A percentile compares a stretch with the other conserved stretches of the same genome.
These are phyloP conservation scores for Exophiala oligosperma DNA, from an alignment of 2,329 filamentous ascomycete genomes.

Conservation along the genomic window DNA sequence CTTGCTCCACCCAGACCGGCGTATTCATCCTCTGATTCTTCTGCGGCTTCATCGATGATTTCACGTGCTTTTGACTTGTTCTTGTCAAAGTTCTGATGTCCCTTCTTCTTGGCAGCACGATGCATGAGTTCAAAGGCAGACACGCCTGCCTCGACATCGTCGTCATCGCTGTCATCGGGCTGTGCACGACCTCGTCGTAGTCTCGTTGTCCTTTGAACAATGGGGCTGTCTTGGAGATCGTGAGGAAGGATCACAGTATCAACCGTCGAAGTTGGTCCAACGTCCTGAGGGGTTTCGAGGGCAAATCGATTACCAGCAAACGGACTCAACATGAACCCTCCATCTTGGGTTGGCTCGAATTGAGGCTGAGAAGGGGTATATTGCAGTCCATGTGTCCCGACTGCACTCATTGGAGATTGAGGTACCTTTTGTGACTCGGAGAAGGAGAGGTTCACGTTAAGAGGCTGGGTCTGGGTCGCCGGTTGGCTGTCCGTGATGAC, in stretches of 20 bases:
- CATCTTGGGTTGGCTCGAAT: conserved; percentile 74
- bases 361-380: conserved; percentile 34
- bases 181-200: conserved; percentile 47
- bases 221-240: conserved; percentile 60
- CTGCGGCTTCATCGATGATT: conserved; percentile 85
- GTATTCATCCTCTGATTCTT: conserved; percentile 98
- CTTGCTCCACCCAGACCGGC: conserved; percentile 87
- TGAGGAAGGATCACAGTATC: conserved; percentile 64
- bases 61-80: conserved; percentile 84
- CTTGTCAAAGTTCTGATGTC: conserved; percentile 68
- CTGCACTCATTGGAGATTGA: conserved; percentile 19
- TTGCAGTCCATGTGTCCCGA: conserved; percentile 27
- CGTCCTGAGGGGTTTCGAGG: conserved; percentile 42
- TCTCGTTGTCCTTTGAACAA: conserved; percentile 60
- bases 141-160: conserved; percentile 34
- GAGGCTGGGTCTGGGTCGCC: conserved; percentile 41
- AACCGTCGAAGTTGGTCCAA: conserved; percentile 63
- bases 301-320: conserved; percentile 69
- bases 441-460: conserved; percentile 56
- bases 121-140: conserved; percentile 70
- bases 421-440: conserved; percentile 57
- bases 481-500: conserved; percentile 59
- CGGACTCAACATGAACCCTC: conserved; percentile 71
- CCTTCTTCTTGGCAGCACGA: conserved; percentile 58
- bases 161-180: conserved; percentile 43